Conservation (phyloP, 306 rosid species). For the Ceratonia siliqua region DNA sequence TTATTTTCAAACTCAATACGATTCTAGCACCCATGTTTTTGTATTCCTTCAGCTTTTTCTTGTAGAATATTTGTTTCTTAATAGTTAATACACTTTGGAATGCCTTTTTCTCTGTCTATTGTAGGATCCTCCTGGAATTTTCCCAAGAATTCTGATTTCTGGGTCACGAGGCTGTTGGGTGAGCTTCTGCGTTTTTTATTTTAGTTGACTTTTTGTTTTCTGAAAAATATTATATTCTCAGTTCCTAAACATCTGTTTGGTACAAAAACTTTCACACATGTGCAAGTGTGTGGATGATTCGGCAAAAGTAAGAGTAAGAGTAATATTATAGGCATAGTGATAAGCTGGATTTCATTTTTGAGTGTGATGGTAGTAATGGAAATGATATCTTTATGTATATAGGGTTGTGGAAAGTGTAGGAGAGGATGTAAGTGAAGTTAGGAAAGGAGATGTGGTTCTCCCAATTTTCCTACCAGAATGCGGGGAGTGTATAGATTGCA, state of each 20-base stretch:
- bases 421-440: conserved; percentile 60
- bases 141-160: conserved; percentile 82
- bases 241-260: no score
- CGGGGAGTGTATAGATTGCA: conserved; percentile 70
- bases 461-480: conserved; percentile 75
- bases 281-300: conserved; percentile 10
- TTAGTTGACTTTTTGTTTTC: not conserved
- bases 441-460: conserved; percentile 72
- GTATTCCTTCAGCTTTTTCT: not conserved
- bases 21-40: not conserved
- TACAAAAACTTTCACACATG: no score
- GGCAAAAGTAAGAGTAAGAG: no score
- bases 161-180: conserved; percentile 94
- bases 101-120: not conserved
- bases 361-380: no score
- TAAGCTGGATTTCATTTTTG: no score
- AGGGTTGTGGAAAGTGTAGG: conserved; percentile 91
- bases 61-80: not conserved
- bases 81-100: no score
- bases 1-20: not conserved
- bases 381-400: no score
- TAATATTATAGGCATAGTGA: no score
- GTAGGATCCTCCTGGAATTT: conserved; percentile 64
- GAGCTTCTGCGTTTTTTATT: not conserved
- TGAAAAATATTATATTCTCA: no score